Evolutionary conservation across 805 yeast species (phyloP).

Genomic region (Kodamaea kaohsiungensis): DNA sequence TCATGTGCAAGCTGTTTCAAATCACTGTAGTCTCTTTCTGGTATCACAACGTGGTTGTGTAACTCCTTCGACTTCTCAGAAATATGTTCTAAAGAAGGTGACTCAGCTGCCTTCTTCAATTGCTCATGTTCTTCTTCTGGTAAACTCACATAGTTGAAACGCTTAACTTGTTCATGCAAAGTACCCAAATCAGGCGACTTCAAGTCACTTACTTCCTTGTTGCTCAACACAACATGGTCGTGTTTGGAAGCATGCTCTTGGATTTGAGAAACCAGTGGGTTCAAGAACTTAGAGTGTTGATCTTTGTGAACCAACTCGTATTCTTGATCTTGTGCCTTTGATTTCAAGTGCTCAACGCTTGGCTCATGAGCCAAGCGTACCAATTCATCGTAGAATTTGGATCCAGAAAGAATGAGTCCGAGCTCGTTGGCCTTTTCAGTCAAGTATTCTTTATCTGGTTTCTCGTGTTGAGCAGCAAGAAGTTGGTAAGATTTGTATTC

Average conservation of each 20-base stretch:
- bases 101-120: conserved; percentile 1
- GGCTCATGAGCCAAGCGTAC: conserved; percentile 27
- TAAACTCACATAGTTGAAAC: neutral
- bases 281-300: conserved; percentile 9
- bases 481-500: conserved; percentile 16
- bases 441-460: conserved; percentile 34
- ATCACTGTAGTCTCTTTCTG: conserved; percentile 12
- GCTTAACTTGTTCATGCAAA: neutral
- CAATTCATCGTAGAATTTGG: conserved; percentile 32
- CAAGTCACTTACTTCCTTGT: neutral
- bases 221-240: conserved; percentile 8
- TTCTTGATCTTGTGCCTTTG: conserved; percentile 20
- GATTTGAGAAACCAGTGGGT: conserved; percentile 15
- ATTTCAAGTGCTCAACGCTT: conserved; percentile 21
- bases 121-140: neutral
- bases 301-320: conserved; percentile 2
- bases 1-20: conserved; percentile 15
- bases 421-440: conserved; percentile 36
- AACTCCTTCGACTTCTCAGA: conserved; percentile 31
- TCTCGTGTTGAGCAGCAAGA: conserved; percentile 27
- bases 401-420: conserved; percentile 32
- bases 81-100: conserved; percentile 33
- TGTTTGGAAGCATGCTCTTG: conserved; percentile 9
- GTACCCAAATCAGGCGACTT: conserved; percentile 3
- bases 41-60: conserved; percentile 10